These are phyloP conservation scores for Taphrina flavorubra DNA, from an alignment of 1,139 yeast species.

Conservation along the genomic window DNA sequence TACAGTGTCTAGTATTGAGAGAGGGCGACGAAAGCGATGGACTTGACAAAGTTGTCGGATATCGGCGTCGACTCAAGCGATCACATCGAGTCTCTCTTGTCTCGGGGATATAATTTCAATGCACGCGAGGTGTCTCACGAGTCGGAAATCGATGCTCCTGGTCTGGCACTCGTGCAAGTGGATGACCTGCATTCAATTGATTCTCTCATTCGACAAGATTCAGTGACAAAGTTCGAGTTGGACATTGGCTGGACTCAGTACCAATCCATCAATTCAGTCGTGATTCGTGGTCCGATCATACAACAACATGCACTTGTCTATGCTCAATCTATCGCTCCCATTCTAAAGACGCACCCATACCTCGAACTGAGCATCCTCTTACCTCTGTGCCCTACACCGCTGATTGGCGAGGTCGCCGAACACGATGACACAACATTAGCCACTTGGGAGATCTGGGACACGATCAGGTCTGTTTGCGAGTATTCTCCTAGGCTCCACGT, in stretches of 20 bases:
- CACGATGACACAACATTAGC: conserved; percentile 56
- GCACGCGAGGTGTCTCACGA: conserved; percentile 21
- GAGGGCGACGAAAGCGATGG: conserved; percentile 5
- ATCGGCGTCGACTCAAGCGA: conserved; percentile 30
- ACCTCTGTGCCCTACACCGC: conserved; percentile 28
- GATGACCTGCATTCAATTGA: conserved; percentile 36
- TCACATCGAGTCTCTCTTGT: conserved; percentile 12
- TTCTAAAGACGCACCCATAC: conserved; percentile 19
- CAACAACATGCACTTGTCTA: conserved; percentile 33
- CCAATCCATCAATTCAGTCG: conserved; percentile 23
- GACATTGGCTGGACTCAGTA: conserved; percentile 39
- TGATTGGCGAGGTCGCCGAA: conserved; percentile 17
- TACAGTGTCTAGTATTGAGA: too few relatives aligned
- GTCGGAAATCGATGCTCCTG: conserved; percentile 26
- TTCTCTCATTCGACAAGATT: conserved; percentile 36
- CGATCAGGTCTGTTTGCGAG: conserved; percentile 61
- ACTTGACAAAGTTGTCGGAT: conserved; percentile 24
- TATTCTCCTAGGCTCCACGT: conserved; percentile 61
- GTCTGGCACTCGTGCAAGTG: conserved; percentile 24
- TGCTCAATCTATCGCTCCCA: conserved; percentile 34
- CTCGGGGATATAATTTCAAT: conserved; percentile 36
- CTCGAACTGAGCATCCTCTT: conserved; percentile 35
- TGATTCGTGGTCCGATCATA: conserved; percentile 23
- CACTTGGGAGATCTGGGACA: conserved; percentile 75
- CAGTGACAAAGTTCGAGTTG: conserved; percentile 12